Evolutionary conservation across 1,139 yeast species (phyloP).

Genomic region (Saccharomyces hybrid): DNA sequence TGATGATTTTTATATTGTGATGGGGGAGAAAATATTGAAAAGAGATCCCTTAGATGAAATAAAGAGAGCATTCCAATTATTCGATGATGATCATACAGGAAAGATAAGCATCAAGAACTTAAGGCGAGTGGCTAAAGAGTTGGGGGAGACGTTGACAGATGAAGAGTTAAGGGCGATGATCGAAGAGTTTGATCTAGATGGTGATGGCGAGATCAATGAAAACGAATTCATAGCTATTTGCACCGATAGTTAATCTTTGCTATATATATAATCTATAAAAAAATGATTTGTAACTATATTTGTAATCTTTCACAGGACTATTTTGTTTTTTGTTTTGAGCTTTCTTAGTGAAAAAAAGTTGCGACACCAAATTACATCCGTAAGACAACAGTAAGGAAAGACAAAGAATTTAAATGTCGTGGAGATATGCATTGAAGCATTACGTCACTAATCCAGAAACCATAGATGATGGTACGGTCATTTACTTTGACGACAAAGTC

Average conservation of each 20-base stretch:
- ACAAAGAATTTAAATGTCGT: conserved; percentile 15
- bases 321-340: conserved; percentile 2
- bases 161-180: conserved; percentile 95
- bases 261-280: background rate
- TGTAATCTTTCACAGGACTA: background rate
- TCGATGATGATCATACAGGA: conserved; percentile 86
- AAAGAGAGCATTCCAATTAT: conserved; percentile 78
- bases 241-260: conserved; percentile 41
- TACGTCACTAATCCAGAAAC: conserved; percentile 36
- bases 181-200: conserved; percentile 94
- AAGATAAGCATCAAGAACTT: conserved; percentile 75
- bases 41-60: conserved; percentile 94
- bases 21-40: conserved; percentile 68
- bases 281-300: conserved; percentile 1
- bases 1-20: conserved; percentile 61
- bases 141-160: conserved; percentile 87
- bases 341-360: background rate
- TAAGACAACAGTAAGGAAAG: background rate
- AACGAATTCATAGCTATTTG: conserved; percentile 91
- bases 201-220: conserved; percentile 90
- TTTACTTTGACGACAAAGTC: conserved; percentile 43
- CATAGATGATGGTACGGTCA: conserved; percentile 27
- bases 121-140: conserved; percentile 82
- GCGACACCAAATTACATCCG: no score
- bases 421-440: conserved; percentile 27